These are phyloP conservation scores for Aurantiochytrium sp. DNA, from an alignment of 108 stramenopile genomes.

Conservation along the genomic window DNA sequence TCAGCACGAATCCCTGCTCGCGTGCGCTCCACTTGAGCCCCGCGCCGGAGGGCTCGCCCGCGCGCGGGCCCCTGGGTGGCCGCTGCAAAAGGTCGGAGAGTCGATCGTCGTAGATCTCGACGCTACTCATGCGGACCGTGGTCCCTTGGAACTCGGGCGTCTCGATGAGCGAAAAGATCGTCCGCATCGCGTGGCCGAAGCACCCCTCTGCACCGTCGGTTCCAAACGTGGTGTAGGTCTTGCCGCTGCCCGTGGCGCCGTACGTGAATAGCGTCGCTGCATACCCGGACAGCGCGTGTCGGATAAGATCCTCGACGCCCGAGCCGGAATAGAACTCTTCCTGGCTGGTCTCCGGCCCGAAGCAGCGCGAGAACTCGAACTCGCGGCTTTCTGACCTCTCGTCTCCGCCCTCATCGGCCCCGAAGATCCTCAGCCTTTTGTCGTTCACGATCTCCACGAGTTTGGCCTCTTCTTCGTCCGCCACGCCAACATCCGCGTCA, in stretches of 20 bases:
- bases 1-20: neutral
- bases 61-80: too few species aligned
- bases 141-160: neutral
- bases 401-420: neutral
- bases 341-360: neutral
- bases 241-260: neutral
- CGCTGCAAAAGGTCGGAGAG: neutral
- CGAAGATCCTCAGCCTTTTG: neutral
- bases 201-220: neutral
- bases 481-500: neutral
- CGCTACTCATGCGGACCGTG: neutral
- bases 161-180: neutral
- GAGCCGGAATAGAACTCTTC: neutral
- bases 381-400: neutral
- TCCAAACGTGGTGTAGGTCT: conserved; percentile 26
- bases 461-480: neutral
- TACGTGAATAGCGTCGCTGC: neutral
- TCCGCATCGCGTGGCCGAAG: neutral
- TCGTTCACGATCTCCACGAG: neutral
- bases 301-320: neutral
- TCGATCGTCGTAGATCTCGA: neutral
- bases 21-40: neutral
- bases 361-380: neutral
- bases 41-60: too few species aligned
- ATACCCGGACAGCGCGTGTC: neutral